Evolutionary conservation across 768 basidiomycete species (phyloP), one percentile per base, ranked within the genome.

Genomic region (Thelephora aurantiotincta): DNA sequence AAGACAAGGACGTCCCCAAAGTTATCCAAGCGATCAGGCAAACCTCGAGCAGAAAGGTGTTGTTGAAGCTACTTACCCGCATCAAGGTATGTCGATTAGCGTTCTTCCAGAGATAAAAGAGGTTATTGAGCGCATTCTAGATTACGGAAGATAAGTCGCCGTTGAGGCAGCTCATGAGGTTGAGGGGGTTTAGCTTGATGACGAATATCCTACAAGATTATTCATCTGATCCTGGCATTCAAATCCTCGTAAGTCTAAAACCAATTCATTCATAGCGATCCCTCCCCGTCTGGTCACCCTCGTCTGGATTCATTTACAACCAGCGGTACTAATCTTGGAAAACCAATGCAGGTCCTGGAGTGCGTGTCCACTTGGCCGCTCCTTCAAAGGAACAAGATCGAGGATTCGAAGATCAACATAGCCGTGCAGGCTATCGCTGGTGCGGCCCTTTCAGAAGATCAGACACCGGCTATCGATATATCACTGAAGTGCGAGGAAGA

Each of bases 181-280:
- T 97, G 57, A 89, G 96, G 58, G 93, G 93, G 2, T 87, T 93
- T 60, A 86, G 82, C 63, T 67, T 92, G 13, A 93, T 98, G 89
- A 82, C 78, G 41, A 88, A 85, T 57, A 72, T 97, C 35, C 65
- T 98, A 26, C 77, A 84, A 34, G 91, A 97, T 57, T 68, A 90
- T 53, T 58, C 58, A 11, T 68, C 72, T 14, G 89, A 98, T 57
- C 43, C 67, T 30, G 87, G 92, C 35, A 67, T 94, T 35, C 63
- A 80, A n/a, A 62, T 70, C 11, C 63, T 82, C 54, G 92, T 92
- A 51, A 38, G 84, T 67, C 2, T 46, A 36, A 33, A 18, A 20
- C 6, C 18, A 43, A 7, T n/a, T 9, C n/a, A 16, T 18, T 35
- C 0, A 30, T 2, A 33, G 22, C 35, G 13, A 1, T 35, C 11